Base-by-base conservation (phyloP, 1,284 basidiomycete species). In the Polyporus tsugae region DNA sequence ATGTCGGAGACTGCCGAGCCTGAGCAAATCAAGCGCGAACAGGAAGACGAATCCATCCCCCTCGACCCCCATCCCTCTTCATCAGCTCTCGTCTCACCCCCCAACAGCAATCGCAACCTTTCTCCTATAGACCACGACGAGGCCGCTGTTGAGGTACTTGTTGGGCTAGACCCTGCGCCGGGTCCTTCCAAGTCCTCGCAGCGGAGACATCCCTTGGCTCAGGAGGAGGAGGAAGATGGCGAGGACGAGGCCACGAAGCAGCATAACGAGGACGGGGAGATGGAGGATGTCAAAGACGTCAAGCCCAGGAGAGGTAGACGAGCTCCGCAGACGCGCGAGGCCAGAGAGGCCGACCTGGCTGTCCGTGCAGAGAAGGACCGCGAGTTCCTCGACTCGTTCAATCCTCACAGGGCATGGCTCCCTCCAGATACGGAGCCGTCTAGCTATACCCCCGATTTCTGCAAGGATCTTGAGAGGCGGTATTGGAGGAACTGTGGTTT, bases 401-500 rank as follows among this genome's bases (percentile, higher is more conserved):
- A 94, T 65, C 90, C 92, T 0, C 82, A 85, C 52, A 82, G 82
- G 9, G 88, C 90, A 67, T 97, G 95, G 95, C 81, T 97, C 2
- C 95, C 95, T 2, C 82, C 86, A 1, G 87, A 88, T 61, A 95
- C 93, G 0, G 83, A 81, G 1, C 77, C 88, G 0, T 81, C 84
- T 17, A 95, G 97, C 78, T 98, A 95, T 74, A 95, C 93, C 0
- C 85, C 88, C 2, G 94, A 95, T 70, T 93, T 94, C 65, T 98
- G 97, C 79, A 87, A 89, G 70, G 91, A 92, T 70, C 87, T 99
- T 36, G 97, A 99, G 81, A 86, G 95, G 59, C 88, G 93, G 70
- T 99, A 93, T 80, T 99, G 98, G 97, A 87, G 96, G 66, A 94
- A 93, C 72, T 91, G 94, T 79, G 93, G 94, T 15, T 82, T 98